A percentile compares a stretch with the other conserved stretches of the same genome.
Evolutionary conservation across 1,284 basidiomycete species (phyloP).

Genomic region (Schizopora paradoxa): DNA sequence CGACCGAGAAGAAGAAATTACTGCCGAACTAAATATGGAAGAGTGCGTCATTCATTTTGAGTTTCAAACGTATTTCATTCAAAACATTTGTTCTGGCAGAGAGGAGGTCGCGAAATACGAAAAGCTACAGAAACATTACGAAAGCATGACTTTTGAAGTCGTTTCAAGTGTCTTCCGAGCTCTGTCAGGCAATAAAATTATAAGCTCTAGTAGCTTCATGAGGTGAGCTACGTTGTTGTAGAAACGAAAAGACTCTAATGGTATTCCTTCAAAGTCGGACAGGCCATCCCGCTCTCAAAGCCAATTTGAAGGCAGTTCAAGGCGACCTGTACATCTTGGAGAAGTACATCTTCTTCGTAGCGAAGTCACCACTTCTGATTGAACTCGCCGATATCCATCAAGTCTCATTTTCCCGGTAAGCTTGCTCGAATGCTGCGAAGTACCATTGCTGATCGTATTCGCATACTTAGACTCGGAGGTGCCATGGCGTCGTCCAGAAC

Average conservation of each 20-base stretch:
- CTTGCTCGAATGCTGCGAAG: background rate
- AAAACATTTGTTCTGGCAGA: conserved; percentile 35
- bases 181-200: conserved; percentile 88
- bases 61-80: background rate
- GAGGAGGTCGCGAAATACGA: conserved; percentile 75
- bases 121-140: conserved; percentile 86
- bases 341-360: conserved; percentile 97
- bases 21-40: conserved; percentile 89
- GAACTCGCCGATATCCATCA: conserved; percentile 90
- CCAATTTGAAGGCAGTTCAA: conserved; percentile 95
- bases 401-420: conserved; percentile 83
- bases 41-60: conserved; percentile 53
- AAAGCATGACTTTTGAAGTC: conserved; percentile 92
- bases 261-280: conserved; percentile 45
- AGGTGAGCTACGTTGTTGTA: conserved; percentile 47
- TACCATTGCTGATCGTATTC: background rate
- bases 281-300: conserved; percentile 84
- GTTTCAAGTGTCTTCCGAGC: conserved; percentile 94
- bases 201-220: conserved; percentile 78
- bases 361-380: conserved; percentile 91
- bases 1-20: conserved; percentile 94
- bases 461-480: conserved; percentile 63
- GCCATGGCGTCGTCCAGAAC: conserved; percentile 87
- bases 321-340: conserved; percentile 98
- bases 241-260: too few relatives aligned